phyloP scores from a whole-genome alignment of 306 rosid species.

The Vigna trinervia region DNA sequence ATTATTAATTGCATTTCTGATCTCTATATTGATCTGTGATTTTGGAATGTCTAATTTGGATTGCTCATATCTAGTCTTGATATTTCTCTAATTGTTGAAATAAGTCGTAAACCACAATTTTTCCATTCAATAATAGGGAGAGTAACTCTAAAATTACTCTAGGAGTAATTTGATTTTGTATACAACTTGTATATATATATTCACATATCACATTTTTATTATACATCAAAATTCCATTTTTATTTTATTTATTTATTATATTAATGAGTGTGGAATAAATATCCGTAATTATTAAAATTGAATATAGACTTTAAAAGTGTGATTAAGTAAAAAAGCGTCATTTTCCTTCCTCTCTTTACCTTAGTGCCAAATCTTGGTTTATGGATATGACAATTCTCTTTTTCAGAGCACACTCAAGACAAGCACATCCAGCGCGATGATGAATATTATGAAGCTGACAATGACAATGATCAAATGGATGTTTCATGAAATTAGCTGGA shows the following conservation, averaged over 20 bases:
- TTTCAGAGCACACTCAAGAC: slow-evolving; percentile 88
- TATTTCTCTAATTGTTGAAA: neutral
- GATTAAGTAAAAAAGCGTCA: neutral
- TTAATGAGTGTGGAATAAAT: neutral
- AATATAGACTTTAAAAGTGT: neutral
- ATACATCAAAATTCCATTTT: too few relatives aligned
- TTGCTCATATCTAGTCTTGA: neutral
- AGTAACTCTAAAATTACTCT: too few relatives aligned
- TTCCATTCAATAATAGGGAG: neutral
- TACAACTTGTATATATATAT: too few relatives aligned
- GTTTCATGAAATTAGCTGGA: slow-evolving; percentile 48
- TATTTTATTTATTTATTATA: too few relatives aligned
- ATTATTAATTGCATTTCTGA: neutral
- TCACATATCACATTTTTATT: too few relatives aligned
- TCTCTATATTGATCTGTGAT: neutral
- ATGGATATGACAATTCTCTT: slow-evolving; percentile 35
- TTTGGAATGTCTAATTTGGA: neutral
- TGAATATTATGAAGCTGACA: slow-evolving; percentile 91
- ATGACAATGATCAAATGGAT: slow-evolving; percentile 89
- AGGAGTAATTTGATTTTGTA: too few relatives aligned
- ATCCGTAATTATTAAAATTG: neutral
- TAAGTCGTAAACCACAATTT: too few relatives aligned
- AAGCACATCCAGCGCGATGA: slow-evolving; percentile 92
- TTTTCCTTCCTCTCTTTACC: slow-evolving; percentile 7
- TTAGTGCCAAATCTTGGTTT: slow-evolving; percentile 2